These are phyloP conservation scores for Porogramme epimiltina DNA, from an alignment of 1,284 basidiomycete species.

Conservation along the genomic window DNA sequence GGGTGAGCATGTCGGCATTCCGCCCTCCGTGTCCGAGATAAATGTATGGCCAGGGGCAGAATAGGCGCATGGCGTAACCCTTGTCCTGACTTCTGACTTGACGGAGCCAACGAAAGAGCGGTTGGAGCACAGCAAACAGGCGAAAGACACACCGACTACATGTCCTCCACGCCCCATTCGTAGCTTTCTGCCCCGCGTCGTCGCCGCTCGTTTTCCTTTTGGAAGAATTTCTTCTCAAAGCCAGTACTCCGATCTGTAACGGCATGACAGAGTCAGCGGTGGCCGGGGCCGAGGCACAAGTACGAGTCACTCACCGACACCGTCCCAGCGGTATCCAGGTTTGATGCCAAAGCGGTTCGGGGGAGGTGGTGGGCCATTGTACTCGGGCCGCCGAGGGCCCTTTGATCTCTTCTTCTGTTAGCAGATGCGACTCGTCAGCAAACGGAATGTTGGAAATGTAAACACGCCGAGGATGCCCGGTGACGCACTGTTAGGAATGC, in stretches of 20 bases:
- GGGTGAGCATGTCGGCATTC: too few relatives aligned
- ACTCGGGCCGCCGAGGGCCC: constrained; percentile 81
- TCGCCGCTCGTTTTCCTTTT: constrained; percentile 74
- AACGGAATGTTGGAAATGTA: neutral
- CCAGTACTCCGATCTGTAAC: constrained; percentile 85
- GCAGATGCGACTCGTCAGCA: neutral
- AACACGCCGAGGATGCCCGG: neutral
- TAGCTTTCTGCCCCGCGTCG: constrained; percentile 74
- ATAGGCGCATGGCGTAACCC: too few relatives aligned
- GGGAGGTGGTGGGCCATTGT: constrained; percentile 84
- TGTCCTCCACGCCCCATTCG: constrained; percentile 87
- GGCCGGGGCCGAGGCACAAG: neutral
- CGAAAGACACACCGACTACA: constrained; percentile 48
- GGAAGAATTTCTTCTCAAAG: constrained; percentile 92
- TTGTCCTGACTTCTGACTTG: too few relatives aligned
- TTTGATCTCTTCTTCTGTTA: constrained; percentile 71
- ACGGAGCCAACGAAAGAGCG: neutral
- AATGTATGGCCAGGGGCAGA: too few relatives aligned
- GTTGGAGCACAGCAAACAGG: neutral
- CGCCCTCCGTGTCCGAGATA: too few relatives aligned
- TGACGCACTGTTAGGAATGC: constrained; percentile 86
- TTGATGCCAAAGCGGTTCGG: constrained; percentile 95
- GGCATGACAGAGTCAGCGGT: constrained; percentile 3
- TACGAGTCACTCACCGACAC: constrained; percentile 71
- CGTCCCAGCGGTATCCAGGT: constrained; percentile 97